Base-by-base conservation (phyloP, 1,284 basidiomycete genomes). In the Boletus sp. region DNA sequence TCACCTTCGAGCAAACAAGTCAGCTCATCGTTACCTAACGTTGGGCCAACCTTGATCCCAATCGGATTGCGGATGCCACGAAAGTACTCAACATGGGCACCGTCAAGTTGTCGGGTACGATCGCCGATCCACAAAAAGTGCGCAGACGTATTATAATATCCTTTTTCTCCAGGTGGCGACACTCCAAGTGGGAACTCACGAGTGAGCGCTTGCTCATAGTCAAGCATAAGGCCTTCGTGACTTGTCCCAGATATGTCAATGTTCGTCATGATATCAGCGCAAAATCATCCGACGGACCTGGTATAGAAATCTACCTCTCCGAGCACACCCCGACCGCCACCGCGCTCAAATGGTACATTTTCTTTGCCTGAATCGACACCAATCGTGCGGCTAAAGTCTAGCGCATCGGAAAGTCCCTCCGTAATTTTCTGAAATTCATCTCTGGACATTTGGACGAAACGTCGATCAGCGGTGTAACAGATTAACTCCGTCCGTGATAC, bases 61-160 rank as follows among this genome's bases (percentile, higher is more conserved):
- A 99, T 91, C 1, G 95, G 95, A 68, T 99, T 99, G 41, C 91
- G 80, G 50, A 99, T 91, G 4, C 94, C 93, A 41, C 92, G 75
- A 69, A 95, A 94, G 68, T 94, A 95, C 71, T 98, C 95, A 26
- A 97, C 84, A 64, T 99, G 95, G 1, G 94, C 95, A 14, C 93
- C 93, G 51, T 85, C 82, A 3, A 97, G 71, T 68, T 96, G 91
- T 37, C 95, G 74, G n/a, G 95, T 99, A 41, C 95, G 81, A 70
- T 99, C 95, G 0, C 95, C 95, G 46, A 99, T 90, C 95, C 95
- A 99, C 50, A 98, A 71, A 68, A 95, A 95, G 66, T 96, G 94
- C 5, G 91, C 89, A 6, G 91, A 91, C 8, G 89, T 87, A 60
- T 92, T 91, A 69, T 92, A 94, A 61, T 76, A 75, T n/a, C 73